Evolutionary conservation across 1,139 yeast genomes (phyloP), one percentile per base, ranked within the genome.

Genomic region (Yarrowia galli): DNA sequence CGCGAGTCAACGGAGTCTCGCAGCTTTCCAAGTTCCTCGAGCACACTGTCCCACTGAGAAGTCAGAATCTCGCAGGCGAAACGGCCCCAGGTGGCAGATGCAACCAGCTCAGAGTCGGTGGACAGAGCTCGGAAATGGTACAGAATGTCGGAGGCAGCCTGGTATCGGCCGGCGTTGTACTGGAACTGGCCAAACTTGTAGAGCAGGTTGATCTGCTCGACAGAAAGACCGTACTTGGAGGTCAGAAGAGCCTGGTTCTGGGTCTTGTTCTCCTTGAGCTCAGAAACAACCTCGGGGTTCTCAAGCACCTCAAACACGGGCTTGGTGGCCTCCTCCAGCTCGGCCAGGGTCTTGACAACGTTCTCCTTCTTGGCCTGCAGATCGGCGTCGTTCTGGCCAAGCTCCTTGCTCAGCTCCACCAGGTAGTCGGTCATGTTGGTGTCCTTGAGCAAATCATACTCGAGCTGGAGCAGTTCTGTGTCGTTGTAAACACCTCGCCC

Each of bases 1-100:
- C 86, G 81, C 53, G 84, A 81, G 74, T 87, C 89, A 48, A 85
- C 81, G 68, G 84, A 79, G 70, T 85, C 89, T 72, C 87, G 82
- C 67, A 86, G 78, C 74, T 83, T 83, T 69, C 77, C 78, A 68
- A 86, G 76, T 74, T 85, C 88, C 70, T 83, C 85, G 48, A 81
- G 74, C 2, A 88, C 85, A 58, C 81, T 81, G 36, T 79, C 81
- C 84, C 85, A 83, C 70, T 85, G 82, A 69, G 81, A 76, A 46
- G 83, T 79, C 70, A 85, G 79, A 70, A 87, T 84, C 71, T 85
- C 88, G 51, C 85, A 80, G 1, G 89, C 87, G 20, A 86, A 77
- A 73, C 84, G 84, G 74, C 89, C 89, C 88, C 89, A 86, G n/a
- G 88, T 84, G 28, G 89, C 87, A 68, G 85, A 83, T 64, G 83